phyloP scores from a whole-genome alignment of 805 yeast species.

The Myxozyma neotropica region DNA sequence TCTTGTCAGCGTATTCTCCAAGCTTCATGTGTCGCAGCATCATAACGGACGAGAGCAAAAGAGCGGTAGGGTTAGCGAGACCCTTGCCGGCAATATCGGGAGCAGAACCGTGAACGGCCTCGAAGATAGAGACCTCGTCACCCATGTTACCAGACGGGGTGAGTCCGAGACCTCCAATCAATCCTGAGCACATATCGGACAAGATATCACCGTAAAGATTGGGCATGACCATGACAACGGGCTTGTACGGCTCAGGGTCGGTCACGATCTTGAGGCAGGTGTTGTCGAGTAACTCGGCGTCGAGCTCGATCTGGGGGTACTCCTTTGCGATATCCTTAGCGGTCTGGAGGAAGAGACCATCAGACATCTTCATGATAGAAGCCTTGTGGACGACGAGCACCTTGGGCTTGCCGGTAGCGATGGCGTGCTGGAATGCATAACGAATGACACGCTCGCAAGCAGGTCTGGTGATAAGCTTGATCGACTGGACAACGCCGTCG shows the following conservation, averaged over 20 bases:
- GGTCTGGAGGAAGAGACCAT: conserved; percentile 91
- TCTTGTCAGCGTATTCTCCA: conserved; percentile 74
- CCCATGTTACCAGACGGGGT: conserved; percentile 99
- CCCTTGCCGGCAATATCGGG: conserved; percentile 99
- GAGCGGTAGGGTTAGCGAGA: conserved; percentile 98
- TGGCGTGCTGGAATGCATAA: conserved; percentile 96
- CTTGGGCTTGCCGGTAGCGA: conserved; percentile 81
- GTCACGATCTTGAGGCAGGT: conserved; percentile 88
- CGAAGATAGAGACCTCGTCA: conserved; percentile 94
- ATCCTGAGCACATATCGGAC: conserved; percentile 96
- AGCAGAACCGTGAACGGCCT: conserved; percentile 99
- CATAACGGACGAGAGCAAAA: conserved; percentile 94
- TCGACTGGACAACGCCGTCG: conserved; percentile 98
- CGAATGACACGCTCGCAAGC: conserved; percentile 96
- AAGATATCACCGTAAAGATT: conserved; percentile 98
- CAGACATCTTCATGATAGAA: conserved; percentile 96
- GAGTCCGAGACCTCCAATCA: conserved; percentile 97
- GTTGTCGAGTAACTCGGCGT: conserved; percentile 90
- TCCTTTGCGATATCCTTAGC: conserved; percentile 88
- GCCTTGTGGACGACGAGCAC: conserved; percentile 97
- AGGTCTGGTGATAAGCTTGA: conserved; percentile 92
- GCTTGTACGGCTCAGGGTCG: conserved; percentile 81
- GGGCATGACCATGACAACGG: conserved; percentile 97
- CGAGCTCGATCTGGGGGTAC: conserved; percentile 85
- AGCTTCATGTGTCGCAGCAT: conserved; percentile 99